Conservation (phyloP, 2,329 filamentous ascomycete genomes). For the Aspergillus unguis region DNA sequence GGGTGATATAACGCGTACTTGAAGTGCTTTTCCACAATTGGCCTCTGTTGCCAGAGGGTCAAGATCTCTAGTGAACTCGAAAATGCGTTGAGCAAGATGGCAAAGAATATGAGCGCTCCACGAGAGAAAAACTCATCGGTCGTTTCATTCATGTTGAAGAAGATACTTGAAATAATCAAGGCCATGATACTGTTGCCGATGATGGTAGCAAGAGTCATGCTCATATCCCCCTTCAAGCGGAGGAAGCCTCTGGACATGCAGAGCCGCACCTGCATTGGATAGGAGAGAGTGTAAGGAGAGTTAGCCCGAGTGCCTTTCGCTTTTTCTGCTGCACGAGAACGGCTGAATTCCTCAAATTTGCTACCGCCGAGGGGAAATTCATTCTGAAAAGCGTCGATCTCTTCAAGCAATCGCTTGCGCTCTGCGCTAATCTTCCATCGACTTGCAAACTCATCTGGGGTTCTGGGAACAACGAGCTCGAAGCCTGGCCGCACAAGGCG, state of each 20-base stretch:
- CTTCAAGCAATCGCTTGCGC: conserved; percentile 37
- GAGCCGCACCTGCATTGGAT: conserved; percentile 67
- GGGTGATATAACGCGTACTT: conserved; percentile 88
- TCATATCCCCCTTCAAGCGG: conserved; percentile 70
- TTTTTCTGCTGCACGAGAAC: conserved; percentile 40
- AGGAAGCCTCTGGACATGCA: conserved; percentile 77
- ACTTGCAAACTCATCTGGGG: conserved; percentile 64
- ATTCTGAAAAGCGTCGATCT: conserved; percentile 40
- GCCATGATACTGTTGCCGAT: conserved; percentile 68
- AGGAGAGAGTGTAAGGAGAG: conserved; percentile 81
- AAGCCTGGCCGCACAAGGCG: conserved; percentile 55
- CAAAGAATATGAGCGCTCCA: conserved; percentile 77
- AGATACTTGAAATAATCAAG: conserved; percentile 73
- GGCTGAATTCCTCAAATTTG: conserved; percentile 35
- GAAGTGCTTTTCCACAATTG: conserved; percentile 86
- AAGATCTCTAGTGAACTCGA: conserved; percentile 74
- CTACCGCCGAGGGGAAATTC: conserved; percentile 35
- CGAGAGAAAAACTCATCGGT: conserved; percentile 73
- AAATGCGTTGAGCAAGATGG: conserved; percentile 79
- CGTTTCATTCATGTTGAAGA: conserved; percentile 66
- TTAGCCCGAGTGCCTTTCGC: conserved; percentile 51
- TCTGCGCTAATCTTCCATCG: conserved; percentile 53
- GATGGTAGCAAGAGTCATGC: conserved; percentile 63
- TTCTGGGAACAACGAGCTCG: conserved; percentile 62
- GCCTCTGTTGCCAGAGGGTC: conserved; percentile 80